Evolutionary conservation across 306 rosid genomes (phyloP), one percentile per base, ranked within the genome.

Genomic region (Cucurbita ficifolia): DNA sequence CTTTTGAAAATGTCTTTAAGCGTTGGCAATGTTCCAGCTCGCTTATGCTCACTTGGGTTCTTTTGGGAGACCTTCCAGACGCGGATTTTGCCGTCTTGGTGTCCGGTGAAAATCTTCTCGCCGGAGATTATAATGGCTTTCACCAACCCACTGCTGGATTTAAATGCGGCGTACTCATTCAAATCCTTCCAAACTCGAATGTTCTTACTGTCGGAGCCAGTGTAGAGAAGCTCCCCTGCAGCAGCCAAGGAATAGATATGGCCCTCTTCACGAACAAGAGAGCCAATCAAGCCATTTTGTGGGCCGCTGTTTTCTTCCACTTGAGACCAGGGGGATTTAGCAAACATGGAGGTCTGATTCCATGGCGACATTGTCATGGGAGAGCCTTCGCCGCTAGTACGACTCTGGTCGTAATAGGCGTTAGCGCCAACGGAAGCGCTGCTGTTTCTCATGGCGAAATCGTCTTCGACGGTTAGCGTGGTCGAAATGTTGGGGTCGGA

Each of bases 161-260:
- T 94, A 78, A 94, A 94, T 0, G 89, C 98, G 1, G 87, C 83
- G 38, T 75, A 89, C 60, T 94, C 97, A 54, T 89, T 81, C 1
- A 90, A 85, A 64, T 89, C 84, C 88, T 94, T 94, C 98, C 97
- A 94, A 0, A 94, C 98, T 0, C 98, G 86, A 22, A 94, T 94
- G 83, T 94, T 93, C 88, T 29, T 29, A 29, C 33, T 29, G 33
- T 29, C 33, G 33, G 33, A 29, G 33, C 33, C 33, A 29, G 33
- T 93, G 86, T 93, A 93, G 1, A 93, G 55, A 17, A 90, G 88
- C 11, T 88, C 92, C 0, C 90, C 85, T 4, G 85, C 29, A 21
- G 96, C 88, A 0, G 98, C 98, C 6, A 93, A 58, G 1, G 98
- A 93, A 67, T 93, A 93, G 40, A 93, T 93, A 53, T 93, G 97